Percentiles rank a stretch among this genome's conserved stretches.
Evolutionary conservation across 106 monocot genomes (phyloP).

Genomic region (Hemerocallis citrina): DNA sequence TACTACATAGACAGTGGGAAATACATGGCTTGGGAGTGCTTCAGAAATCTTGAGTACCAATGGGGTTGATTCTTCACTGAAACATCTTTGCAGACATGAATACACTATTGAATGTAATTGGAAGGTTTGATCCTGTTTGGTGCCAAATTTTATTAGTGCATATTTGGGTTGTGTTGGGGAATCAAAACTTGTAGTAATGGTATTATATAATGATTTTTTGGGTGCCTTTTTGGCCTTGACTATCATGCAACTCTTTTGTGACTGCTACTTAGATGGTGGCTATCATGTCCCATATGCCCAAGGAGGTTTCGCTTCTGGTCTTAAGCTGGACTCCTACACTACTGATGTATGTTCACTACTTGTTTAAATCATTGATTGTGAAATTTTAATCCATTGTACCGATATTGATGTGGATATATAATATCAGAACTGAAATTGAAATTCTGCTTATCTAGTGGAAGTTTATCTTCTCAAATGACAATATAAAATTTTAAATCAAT

Average conservation of each 20-base stretch:
- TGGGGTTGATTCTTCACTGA: slow-evolving; percentile 55
- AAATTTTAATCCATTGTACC: neutral
- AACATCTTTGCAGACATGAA: slow-evolving; percentile 60
- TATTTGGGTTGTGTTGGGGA: too few species aligned
- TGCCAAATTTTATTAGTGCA: neutral
- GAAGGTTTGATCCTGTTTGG: slow-evolving; percentile 46
- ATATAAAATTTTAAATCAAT: neutral
- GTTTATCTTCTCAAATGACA: too few species aligned
- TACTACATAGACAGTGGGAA: slow-evolving; percentile 19
- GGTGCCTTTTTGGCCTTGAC: neutral
- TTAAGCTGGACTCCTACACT: slow-evolving; percentile 69
- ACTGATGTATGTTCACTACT: slow-evolving; percentile 42
- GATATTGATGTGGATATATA: neutral
- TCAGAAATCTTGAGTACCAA: slow-evolving; percentile 54
- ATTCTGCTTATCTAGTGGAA: neutral
- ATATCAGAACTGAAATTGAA: neutral
- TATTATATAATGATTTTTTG: neutral
- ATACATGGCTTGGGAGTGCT: slow-evolving; percentile 74
- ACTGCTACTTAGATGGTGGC: slow-evolving; percentile 91
- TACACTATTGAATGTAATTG: slow-evolving; percentile 85
- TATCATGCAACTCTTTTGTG: slow-evolving; percentile 72
- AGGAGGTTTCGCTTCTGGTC: slow-evolving; percentile 71
- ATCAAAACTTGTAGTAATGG: neutral
- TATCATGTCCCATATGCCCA: slow-evolving; percentile 95
- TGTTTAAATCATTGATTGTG: neutral